Evolutionary conservation across 768 basidiomycete genomes (phyloP).

Genomic region (Rubroboletus satanas): DNA sequence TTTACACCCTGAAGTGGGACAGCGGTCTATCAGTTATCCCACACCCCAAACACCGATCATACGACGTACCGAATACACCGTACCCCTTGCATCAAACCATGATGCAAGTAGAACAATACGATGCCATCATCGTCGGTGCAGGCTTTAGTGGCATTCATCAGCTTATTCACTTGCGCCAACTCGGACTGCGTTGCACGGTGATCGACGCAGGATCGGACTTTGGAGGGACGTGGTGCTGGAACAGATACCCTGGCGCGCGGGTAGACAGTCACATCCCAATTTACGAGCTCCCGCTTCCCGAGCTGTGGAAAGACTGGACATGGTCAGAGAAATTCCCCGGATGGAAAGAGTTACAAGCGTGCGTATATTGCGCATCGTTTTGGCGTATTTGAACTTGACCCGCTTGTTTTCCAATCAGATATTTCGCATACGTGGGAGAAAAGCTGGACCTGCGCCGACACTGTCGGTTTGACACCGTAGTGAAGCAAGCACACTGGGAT

Average conservation of each 20-base stretch:
- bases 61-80: background rate
- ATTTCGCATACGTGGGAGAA: conserved; percentile 9
- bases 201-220: no score
- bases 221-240: no score
- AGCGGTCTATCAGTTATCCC: background rate
- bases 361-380: background rate
- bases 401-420: background rate
- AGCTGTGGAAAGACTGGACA: no score
- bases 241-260: no score
- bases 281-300: no score
- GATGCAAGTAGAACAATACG: no score
- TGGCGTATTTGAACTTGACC: background rate
- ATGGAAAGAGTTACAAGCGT: conserved; percentile 11
- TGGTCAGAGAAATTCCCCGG: conserved; percentile 12
- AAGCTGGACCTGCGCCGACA: conserved; percentile 11
- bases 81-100: background rate
- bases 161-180: no score
- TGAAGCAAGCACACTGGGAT: conserved; percentile 13
- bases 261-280: no score
- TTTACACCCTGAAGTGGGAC: no score
- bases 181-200: no score
- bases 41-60: background rate
- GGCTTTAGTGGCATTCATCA: no score
- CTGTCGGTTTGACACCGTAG: conserved; percentile 12
- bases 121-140: no score